phyloP scores from a whole-genome alignment of 1,139 yeast species.

The Keqinozyma sinolaborantium region DNA sequence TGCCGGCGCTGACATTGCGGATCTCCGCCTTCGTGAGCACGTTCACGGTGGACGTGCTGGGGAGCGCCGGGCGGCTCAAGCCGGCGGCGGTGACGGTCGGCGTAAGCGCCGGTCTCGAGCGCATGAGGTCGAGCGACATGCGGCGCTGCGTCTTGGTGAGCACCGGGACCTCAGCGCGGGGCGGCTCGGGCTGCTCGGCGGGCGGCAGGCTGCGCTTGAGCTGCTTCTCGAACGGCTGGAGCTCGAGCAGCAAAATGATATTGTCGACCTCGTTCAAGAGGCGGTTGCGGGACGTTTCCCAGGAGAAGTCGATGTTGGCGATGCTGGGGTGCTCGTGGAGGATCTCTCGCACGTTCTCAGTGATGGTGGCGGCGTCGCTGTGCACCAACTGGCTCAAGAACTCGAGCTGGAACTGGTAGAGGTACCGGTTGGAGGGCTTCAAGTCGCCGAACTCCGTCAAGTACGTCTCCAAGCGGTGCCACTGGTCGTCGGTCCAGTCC shows the following conservation, averaged over 20 bases:
- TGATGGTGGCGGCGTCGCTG: conserved; percentile 9
- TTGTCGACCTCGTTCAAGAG: conserved; percentile 17
- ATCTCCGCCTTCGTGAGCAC: conserved; percentile 30
- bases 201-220: neutral
- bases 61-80: conserved; percentile 28
- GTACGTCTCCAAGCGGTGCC: conserved; percentile 12
- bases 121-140: conserved; percentile 31
- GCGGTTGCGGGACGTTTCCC: conserved; percentile 15
- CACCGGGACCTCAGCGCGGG: conserved; percentile 16
- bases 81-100: conserved; percentile 12
- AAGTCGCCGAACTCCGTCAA: conserved; percentile 12
- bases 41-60: conserved; percentile 30
- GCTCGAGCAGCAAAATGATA: conserved; percentile 13
- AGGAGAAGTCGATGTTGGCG: conserved; percentile 10
- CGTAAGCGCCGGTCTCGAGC: conserved; percentile 9
- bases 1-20: neutral
- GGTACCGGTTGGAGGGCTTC: conserved; percentile 8
- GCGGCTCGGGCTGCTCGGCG: neutral
- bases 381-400: conserved; percentile 9
- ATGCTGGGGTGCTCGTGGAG: conserved; percentile 4
- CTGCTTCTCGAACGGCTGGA: conserved; percentile 10
- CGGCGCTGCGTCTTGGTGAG: conserved; percentile 22
- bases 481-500: conserved; percentile 10
- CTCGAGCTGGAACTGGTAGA: conserved; percentile 12
- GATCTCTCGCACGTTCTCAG: conserved; percentile 7